Conservation (phyloP, 805 yeast genomes). For the Ogataea corticis region DNA sequence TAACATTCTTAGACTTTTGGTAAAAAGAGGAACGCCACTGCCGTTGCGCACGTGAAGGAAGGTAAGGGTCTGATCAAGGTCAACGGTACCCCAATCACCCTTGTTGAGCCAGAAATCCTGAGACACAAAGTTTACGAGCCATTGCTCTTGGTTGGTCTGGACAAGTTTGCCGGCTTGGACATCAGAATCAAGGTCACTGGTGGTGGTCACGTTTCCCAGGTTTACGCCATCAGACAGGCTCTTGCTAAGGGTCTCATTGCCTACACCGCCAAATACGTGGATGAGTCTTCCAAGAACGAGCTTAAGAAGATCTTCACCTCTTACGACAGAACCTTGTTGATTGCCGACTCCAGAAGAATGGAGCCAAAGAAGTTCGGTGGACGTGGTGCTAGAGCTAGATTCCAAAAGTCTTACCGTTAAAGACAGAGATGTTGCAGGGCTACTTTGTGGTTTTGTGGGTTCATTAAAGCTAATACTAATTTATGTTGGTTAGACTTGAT, state of each 20-base stretch:
- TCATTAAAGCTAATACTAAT: constrained; percentile 6
- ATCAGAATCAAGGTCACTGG: constrained; percentile 99
- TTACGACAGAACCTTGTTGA: constrained; percentile 99
- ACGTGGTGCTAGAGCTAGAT: constrained; percentile 99
- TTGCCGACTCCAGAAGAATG: constrained; percentile 99
- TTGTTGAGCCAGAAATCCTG: constrained; percentile 98
- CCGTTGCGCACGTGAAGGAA: constrained; percentile 99
- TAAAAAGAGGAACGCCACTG: constrained; percentile 99
- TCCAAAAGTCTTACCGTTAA: constrained; percentile 99
- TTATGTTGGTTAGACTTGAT: constrained; percentile 1
- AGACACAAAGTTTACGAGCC: constrained; percentile 99
- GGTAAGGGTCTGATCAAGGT: constrained; percentile 99
- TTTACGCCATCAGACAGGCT: constrained; percentile 99
- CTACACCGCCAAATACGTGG: constrained; percentile 98
- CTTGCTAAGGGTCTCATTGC: constrained; percentile 99
- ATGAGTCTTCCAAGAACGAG: constrained; percentile 99
- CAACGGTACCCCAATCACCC: constrained; percentile 98
- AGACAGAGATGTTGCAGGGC: background rate
- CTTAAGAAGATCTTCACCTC: constrained; percentile 96
- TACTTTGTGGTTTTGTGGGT: too few relatives aligned
- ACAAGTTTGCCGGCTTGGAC: constrained; percentile 97
- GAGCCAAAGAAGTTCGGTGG: constrained; percentile 99
- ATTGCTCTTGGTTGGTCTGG: constrained; percentile 95
- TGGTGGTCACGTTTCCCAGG: constrained; percentile 99
- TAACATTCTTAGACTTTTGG: constrained; percentile 82